Percentiles rank a stretch among this genome's conserved stretches.
These are phyloP conservation scores for Plenodomus lindquistii DNA, from an alignment of 2,329 filamentous ascomycete genomes.

Conservation along the genomic window DNA sequence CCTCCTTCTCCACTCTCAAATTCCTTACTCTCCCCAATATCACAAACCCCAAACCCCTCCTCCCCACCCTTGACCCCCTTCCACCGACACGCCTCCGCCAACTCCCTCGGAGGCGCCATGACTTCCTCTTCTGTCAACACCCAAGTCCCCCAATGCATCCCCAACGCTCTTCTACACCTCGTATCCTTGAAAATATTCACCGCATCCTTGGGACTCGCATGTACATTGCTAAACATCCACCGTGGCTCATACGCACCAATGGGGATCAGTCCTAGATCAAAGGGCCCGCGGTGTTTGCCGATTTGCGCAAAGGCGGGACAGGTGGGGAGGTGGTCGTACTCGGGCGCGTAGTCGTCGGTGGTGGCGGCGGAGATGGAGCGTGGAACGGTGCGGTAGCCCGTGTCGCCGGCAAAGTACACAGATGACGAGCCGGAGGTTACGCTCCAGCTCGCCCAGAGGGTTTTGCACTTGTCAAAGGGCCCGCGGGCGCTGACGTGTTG, in stretches of 20 bases:
- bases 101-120: slow-evolving; percentile 74
- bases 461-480: slow-evolving; percentile 70
- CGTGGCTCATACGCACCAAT: slow-evolving; percentile 87
- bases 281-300: slow-evolving; percentile 77
- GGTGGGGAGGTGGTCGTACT: slow-evolving; percentile 65
- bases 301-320: slow-evolving; percentile 88
- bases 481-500: slow-evolving; percentile 78
- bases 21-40: slow-evolving; percentile 77
- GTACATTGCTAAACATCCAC: slow-evolving; percentile 75
- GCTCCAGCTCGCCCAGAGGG: slow-evolving; percentile 88
- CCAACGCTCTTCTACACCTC: slow-evolving; percentile 74
- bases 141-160: slow-evolving; percentile 92
- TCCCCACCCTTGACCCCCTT: slow-evolving; percentile 75
- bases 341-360: slow-evolving; percentile 72
- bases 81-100: slow-evolving; percentile 71
- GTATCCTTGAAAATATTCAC: slow-evolving; percentile 91
- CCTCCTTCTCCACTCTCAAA: slow-evolving; percentile 50
- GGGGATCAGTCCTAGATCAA: slow-evolving; percentile 88
- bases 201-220: slow-evolving; percentile 82
- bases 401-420: slow-evolving; percentile 87
- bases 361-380: slow-evolving; percentile 58
- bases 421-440: slow-evolving; percentile 73
- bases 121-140: slow-evolving; percentile 83
- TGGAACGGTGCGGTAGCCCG: slow-evolving; percentile 82
- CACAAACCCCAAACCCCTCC: slow-evolving; percentile 82